Percentiles rank a stretch among this genome's conserved stretches.
phyloP scores from a whole-genome alignment of 148 eudicot species.

The Cornus controversa region DNA sequence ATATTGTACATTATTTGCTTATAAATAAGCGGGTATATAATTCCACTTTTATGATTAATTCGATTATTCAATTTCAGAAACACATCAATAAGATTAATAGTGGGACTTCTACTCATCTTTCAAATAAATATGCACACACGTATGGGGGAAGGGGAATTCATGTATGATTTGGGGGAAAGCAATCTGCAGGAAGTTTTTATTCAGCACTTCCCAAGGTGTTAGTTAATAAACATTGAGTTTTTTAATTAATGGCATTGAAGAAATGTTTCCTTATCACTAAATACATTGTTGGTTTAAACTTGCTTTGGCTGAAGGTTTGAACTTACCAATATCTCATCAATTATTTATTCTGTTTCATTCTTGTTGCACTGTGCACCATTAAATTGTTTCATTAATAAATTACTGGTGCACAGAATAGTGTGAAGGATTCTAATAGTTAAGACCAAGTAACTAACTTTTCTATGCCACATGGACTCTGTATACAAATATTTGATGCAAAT shows the following conservation, averaged over 20 bases:
- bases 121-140: background rate
- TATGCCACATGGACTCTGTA: background rate
- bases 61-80: background rate
- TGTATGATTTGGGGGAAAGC: background rate
- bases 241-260: background rate
- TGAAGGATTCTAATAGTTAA: background rate
- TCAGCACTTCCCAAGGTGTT: no score
- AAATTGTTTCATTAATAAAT: no score
- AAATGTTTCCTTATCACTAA: background rate
- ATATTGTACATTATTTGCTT: background rate
- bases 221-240: no score
- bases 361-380: no score
- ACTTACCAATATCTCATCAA: no score
- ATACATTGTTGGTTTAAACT: no score
- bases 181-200: background rate
- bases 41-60: background rate
- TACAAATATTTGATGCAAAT: background rate
- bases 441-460: background rate
- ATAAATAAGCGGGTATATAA: background rate
- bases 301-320: no score
- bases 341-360: no score
- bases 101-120: background rate
- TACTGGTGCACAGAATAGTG: background rate
- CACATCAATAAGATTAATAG: background rate
- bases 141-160: background rate